phyloP scores from a whole-genome alignment of 192 early-diverging fungal genomes.

The Backusella macrospora region DNA sequence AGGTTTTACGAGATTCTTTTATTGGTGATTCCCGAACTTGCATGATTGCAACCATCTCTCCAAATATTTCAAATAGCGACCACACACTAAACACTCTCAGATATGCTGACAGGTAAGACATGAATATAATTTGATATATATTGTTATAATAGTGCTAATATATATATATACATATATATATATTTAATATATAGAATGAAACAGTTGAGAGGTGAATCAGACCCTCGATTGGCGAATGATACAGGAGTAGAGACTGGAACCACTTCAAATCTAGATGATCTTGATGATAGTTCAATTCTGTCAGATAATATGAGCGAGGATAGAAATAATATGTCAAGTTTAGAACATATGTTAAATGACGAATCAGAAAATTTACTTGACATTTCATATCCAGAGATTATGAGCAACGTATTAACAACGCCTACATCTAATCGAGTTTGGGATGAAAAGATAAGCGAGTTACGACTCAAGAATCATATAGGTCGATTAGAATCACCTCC shows the following conservation, averaged over 20 bases:
- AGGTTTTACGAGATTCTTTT: slow-evolving; percentile 94
- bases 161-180: neutral
- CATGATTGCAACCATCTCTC: slow-evolving; percentile 97
- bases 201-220: slow-evolving; percentile 26
- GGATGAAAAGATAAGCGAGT: slow-evolving; percentile 4
- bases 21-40: slow-evolving; percentile 95
- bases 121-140: neutral
- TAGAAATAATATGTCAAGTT: neutral
- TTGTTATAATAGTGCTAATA: no score
- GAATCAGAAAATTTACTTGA: slow-evolving; percentile 24
- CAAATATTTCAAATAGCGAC: slow-evolving; percentile 89
- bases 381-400: slow-evolving; percentile 20
- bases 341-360: neutral
- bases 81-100: slow-evolving; percentile 95
- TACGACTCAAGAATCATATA: slow-evolving; percentile 29
- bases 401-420: slow-evolving; percentile 15
- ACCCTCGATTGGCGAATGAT: neutral
- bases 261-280: neutral
- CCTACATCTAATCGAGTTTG: slow-evolving; percentile 21
- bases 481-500: slow-evolving; percentile 34
- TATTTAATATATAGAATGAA: slow-evolving; percentile 23
- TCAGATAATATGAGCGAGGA: neutral
- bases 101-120: slow-evolving; percentile 82
- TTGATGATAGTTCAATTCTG: neutral
- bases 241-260: neutral